Evolutionary conservation across 371 early-diverging fungal genomes (phyloP), one percentile per base, ranked within the genome.

Genomic region (Syncephalastrum contaminatum): DNA sequence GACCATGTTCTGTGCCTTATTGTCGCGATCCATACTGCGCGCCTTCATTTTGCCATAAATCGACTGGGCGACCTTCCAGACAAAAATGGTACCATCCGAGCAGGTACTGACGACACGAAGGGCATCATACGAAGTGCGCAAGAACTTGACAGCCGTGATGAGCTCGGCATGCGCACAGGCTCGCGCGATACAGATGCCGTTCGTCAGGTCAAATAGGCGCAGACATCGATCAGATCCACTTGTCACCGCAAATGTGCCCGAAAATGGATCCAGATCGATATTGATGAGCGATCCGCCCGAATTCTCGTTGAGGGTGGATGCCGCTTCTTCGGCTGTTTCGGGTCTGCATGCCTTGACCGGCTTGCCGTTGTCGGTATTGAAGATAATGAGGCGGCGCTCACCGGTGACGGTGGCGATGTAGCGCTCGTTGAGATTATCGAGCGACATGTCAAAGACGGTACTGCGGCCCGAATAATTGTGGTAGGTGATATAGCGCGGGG

Each of bases 71-170:
- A 91, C 60, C 48, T 76, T 73, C 92, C 92, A 93, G 0, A 93
- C 77, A 66, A 91, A 83, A 8, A 92, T 72, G 13, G 88, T 89
- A 1, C 92, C 91, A 59, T 93, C 92, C 0, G 86, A 89, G 54
- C 88, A 83, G 4, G 91, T 89, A 8, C 90, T 87, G 21, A 90
- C 69, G 4, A 93, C 64, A 0, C 86, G 76, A 12, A 80, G 51
- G 16, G 73, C 70, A 49, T 80, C 84, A 1, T 59, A 61, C 4
- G 72, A 74, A 1, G 72, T 66, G 10, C 59, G 60, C 12, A 77
- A 18, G 64, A 94, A 92, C 46, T 78, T 80, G 42, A 92, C 82
- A 10, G 81, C 66, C 0, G 94, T 94, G 15, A 94, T 84, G 18
- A 88, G 66, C 54, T 94, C 94, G 1, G 91, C 81, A 63, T 92